Evolutionary conservation across 345 rosid species (phyloP).

Genomic region (Rhodomyrtus tomentosa): DNA sequence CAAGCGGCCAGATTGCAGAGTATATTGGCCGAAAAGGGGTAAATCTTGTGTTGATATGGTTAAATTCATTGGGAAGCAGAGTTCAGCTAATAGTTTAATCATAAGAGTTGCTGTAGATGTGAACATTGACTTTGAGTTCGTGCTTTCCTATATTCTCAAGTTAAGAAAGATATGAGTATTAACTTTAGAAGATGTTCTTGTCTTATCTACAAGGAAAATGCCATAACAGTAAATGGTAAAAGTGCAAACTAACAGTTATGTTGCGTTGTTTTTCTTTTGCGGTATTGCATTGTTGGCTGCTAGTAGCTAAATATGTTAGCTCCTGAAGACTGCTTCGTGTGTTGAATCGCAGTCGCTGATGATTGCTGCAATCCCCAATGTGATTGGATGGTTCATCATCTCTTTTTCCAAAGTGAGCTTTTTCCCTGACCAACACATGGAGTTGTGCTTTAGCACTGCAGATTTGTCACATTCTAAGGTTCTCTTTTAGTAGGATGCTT

Average conservation of each 20-base stretch:
- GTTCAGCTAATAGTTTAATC: neutral
- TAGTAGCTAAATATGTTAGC: neutral
- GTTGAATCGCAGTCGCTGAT: constrained; percentile 40
- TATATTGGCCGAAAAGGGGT: constrained; percentile 80
- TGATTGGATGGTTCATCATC: constrained; percentile 63
- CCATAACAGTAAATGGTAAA: neutral
- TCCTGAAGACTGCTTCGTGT: neutral
- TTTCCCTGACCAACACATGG: neutral
- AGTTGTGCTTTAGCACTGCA: neutral
- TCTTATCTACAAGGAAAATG: neutral
- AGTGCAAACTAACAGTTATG: neutral
- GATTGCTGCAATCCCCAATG: constrained; percentile 69
- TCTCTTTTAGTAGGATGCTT: constrained; percentile 31
- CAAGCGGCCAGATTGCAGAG: constrained; percentile 71
- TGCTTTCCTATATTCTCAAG: neutral
- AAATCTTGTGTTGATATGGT: neutral
- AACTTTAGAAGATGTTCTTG: neutral
- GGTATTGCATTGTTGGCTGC: neutral
- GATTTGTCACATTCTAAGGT: neutral
- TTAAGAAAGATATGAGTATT: neutral
- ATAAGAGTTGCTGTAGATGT: neutral
- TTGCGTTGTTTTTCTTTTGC: neutral
- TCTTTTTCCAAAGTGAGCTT: constrained; percentile 55
- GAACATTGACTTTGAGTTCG: neutral
- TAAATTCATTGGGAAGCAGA: neutral